phyloP scores from a whole-genome alignment of 2,329 filamentous ascomycete species.

The Paramyrothecium roridum region DNA sequence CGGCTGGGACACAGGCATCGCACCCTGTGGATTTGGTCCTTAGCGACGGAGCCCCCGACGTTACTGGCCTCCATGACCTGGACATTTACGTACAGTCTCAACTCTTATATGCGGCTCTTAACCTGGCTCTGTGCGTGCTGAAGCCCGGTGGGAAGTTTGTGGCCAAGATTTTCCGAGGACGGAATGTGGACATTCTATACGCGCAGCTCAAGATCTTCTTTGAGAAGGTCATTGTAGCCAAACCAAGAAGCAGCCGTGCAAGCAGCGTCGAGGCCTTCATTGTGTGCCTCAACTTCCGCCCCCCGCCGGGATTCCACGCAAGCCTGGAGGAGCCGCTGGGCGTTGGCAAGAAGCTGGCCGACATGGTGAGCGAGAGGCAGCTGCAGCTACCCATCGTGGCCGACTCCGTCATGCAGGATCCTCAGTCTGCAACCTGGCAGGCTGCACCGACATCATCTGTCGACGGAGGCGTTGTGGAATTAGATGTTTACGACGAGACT shows the following conservation, averaged over 20 bases:
- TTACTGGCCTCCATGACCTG: slow-evolving; percentile 93
- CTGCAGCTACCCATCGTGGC: slow-evolving; percentile 37
- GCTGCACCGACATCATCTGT: slow-evolving; percentile 12
- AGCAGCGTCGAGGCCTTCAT: slow-evolving; percentile 97
- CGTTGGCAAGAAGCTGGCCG: slow-evolving; percentile 51
- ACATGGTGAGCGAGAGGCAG: slow-evolving; percentile 44
- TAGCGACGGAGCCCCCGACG: slow-evolving; percentile 92
- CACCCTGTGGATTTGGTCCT: slow-evolving; percentile 90
- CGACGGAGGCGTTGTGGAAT: slow-evolving; percentile 38
- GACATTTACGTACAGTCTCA: slow-evolving; percentile 98
- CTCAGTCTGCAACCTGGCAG: slow-evolving; percentile 41
- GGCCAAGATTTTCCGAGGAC: slow-evolving; percentile 93
- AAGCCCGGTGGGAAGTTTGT: slow-evolving; percentile 94
- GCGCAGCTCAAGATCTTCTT: slow-evolving; percentile 94
- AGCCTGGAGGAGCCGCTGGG: slow-evolving; percentile 75
- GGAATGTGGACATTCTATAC: slow-evolving; percentile 93
- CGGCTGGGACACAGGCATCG: slow-evolving; percentile 49
- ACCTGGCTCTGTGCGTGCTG: slow-evolving; percentile 88
- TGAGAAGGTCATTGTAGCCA: slow-evolving; percentile 78
- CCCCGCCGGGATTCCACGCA: slow-evolving; percentile 71
- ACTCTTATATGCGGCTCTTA: slow-evolving; percentile 88
- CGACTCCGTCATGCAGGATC: slow-evolving; percentile 42
- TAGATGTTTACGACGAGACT: slow-evolving; percentile 47
- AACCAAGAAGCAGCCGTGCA: slow-evolving; percentile 89
- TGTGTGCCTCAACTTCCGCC: slow-evolving; percentile 85